phyloP scores from a whole-genome alignment of 148 eudicot species.

The Beta vulgaris region DNA sequence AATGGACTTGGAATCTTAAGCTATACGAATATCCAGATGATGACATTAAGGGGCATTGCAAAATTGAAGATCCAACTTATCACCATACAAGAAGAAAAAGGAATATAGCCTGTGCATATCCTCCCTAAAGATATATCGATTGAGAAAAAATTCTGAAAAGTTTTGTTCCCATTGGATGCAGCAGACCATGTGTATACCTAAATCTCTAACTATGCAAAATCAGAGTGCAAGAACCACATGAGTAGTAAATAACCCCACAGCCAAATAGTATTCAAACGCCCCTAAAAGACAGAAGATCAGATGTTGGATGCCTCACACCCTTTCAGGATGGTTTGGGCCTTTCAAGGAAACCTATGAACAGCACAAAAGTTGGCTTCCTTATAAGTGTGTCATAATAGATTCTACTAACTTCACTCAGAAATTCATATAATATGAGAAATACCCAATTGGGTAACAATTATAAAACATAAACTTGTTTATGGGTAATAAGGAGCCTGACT shows the following conservation, averaged over 20 bases:
- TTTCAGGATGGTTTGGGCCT: not conserved
- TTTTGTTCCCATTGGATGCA: too few relatives aligned
- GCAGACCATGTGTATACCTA: not conserved
- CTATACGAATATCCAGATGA: too few relatives aligned
- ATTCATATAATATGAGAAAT: not conserved
- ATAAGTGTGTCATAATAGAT: not conserved
- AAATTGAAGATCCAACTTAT: too few relatives aligned
- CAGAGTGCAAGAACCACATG: not conserved
- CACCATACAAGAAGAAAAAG: too few relatives aligned
- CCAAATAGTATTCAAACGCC: not conserved
- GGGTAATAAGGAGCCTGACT: constrained; percentile 43
- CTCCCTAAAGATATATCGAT: too few relatives aligned
- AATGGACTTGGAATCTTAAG: too few relatives aligned
- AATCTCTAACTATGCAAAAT: not conserved
- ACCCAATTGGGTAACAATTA: not conserved
- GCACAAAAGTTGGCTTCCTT: not conserved
- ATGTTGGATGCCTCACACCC: not conserved
- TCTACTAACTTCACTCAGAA: not conserved
- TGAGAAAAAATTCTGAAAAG: too few relatives aligned
- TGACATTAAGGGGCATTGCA: too few relatives aligned
- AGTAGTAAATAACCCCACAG: not conserved
- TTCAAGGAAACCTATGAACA: not conserved
- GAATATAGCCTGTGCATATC: too few relatives aligned
- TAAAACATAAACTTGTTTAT: constrained; percentile 4
- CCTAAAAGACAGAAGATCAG: not conserved